Evolutionary conservation across 257 asterid species (phyloP).

Genomic region (Nemophila menziesii): DNA sequence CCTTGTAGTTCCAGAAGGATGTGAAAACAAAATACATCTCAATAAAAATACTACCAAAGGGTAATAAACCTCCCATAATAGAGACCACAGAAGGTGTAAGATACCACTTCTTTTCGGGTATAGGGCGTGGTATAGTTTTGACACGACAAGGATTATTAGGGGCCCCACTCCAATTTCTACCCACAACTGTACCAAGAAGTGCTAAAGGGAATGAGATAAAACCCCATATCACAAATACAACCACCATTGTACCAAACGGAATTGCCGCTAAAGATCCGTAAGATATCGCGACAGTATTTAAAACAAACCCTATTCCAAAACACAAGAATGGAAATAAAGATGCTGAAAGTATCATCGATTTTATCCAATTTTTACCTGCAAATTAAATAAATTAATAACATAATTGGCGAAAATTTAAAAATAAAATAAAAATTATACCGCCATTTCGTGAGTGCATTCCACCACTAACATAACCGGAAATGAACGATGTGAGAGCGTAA

Average conservation of each 20-base stretch:
- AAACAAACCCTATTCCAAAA: slow-evolving; percentile 49
- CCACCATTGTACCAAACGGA: slow-evolving; percentile 59
- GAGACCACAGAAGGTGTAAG: slow-evolving; percentile 48
- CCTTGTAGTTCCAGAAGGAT: slow-evolving; percentile 74
- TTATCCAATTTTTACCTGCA: slow-evolving; percentile 54
- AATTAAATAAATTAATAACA: too few species aligned
- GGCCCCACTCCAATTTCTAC: slow-evolving; percentile 61
- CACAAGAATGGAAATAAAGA: slow-evolving; percentile 56
- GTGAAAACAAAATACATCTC: slow-evolving; percentile 70
- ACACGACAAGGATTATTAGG: slow-evolving; percentile 63
- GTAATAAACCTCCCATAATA: slow-evolving; percentile 61
- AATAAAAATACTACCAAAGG: slow-evolving; percentile 59
- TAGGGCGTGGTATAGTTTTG: slow-evolving; percentile 70
- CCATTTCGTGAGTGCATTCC: slow-evolving; percentile 61
- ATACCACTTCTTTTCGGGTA: slow-evolving; percentile 82
- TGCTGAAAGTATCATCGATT: slow-evolving; percentile 52
- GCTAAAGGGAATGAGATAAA: slow-evolving; percentile 55
- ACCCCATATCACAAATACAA: slow-evolving; percentile 52
- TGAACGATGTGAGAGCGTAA: slow-evolving; percentile 52
- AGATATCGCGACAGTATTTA: slow-evolving; percentile 55
- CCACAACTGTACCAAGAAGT: slow-evolving; percentile 53
- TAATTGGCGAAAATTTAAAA: not conserved
- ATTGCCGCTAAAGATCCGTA: slow-evolving; percentile 63
- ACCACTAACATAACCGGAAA: slow-evolving; percentile 55
- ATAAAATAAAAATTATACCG: slow-evolving; percentile 21